Conservation (phyloP, 2,329 filamentous ascomycete genomes). For the Claviceps sp. region DNA sequence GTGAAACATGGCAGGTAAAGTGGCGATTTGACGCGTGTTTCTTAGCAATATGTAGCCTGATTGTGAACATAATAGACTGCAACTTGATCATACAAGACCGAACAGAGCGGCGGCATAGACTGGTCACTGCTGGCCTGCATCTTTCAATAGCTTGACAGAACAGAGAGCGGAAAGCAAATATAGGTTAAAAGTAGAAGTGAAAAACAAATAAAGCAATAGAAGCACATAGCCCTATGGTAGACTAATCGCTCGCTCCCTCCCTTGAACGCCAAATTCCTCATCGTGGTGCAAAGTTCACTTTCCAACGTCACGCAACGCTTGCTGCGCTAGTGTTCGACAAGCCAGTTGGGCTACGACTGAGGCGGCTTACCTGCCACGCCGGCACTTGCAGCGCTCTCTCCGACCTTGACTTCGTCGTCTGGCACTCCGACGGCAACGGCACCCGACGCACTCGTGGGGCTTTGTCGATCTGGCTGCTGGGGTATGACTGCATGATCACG, state of each 20-base stretch:
- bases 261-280: background rate
- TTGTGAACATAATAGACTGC: too few species aligned
- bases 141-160: too few species aligned
- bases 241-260: background rate
- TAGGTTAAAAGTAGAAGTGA: background rate
- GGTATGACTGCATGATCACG: constrained; percentile 21
- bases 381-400: constrained; percentile 45
- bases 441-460: constrained; percentile 28
- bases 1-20: too few species aligned
- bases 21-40: too few species aligned
- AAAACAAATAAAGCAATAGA: background rate
- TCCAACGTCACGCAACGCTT: background rate
- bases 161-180: background rate
- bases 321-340: background rate
- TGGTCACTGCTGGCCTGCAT: too few species aligned
- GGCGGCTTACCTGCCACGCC: constrained; percentile 11
- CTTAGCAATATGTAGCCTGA: too few species aligned
- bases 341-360: background rate
- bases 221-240: background rate
- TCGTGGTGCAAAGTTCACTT: background rate
- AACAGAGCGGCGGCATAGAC: too few species aligned
- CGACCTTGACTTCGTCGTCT: constrained; percentile 46
- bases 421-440: constrained; percentile 41
- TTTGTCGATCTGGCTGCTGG: constrained; percentile 26
- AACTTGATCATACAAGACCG: too few species aligned